Base-by-base conservation (phyloP, 805 yeast species). In the Sugiyamaella smithiae region DNA sequence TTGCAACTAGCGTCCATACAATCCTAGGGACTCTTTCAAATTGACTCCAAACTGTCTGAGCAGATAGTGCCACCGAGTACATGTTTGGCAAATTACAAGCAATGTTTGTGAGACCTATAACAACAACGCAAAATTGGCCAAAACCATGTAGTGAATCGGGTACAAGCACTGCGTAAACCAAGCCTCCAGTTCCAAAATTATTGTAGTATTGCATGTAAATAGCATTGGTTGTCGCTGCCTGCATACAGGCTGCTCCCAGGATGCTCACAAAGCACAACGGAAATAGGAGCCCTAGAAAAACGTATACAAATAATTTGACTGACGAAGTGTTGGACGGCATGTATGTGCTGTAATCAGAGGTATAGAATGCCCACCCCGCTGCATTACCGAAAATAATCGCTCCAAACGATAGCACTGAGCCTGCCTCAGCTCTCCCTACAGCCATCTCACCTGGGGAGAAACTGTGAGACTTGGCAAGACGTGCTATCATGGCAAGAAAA, bases 301-400 rank as follows among this genome's bases (percentile, higher is more conserved):
- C 76, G 84, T 85, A 70, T 85, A 88, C 40, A 83, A 88, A 29
- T 9, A 43, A 22, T 33, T 42, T 43, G 12, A 24, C 16, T 20
- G 46, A 24, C 8, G 46, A 14, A 14, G 46, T 43, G 14, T 17
- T 17, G 7, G 33, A 29, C 2, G 46, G 46, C 46, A 43, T 43
- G 14, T 43, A 43, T 5, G 46, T 87, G 43, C 95, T 86, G 69
- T 87, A 88, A 69, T 88, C 96, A 45, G 93, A 80, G 23, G 96
- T 90, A 59, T 83, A 87, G 22, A 95, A 82, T 50, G 95, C 80
- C 96, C 96, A 88, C 55, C 96, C 96, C 47, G 95, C 78, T 45
- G 95, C 91, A 61, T 83, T 88, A 54, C 96, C 96, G 59, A 78
- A 88, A 53, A 84, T 65, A 33, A 90, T 68, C 66, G 88, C 82